A percentile compares a stretch with the other conserved stretches of the same genome.
These are phyloP conservation scores for Escallonia herrerae DNA, from an alignment of 129 eudicot species.

Conservation along the genomic window DNA sequence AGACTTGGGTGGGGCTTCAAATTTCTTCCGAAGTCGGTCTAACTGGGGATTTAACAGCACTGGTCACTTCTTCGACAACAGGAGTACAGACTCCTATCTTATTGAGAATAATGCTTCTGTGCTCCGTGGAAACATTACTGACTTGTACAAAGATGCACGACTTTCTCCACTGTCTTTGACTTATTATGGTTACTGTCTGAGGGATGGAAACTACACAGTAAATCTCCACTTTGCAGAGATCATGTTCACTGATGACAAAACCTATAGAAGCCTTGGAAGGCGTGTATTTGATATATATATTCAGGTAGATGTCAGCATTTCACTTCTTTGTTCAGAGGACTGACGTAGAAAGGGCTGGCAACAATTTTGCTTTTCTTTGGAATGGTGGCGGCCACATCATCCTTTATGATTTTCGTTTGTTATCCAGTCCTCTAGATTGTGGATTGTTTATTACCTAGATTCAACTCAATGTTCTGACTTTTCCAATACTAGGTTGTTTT, in stretches of 20 bases:
- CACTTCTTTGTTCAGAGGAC: neutral
- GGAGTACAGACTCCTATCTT: constrained; percentile 8
- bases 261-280: constrained; percentile 64
- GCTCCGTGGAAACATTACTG: constrained; percentile 15
- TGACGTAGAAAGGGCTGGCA: too few species aligned
- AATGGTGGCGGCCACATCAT: too few species aligned
- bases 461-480: neutral
- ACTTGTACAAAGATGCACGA: constrained; percentile 50
- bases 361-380: too few species aligned
- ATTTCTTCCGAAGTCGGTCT: constrained; percentile 8
- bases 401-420: too few species aligned
- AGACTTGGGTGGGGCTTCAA: constrained; percentile 14
- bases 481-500: too few species aligned
- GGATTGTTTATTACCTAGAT: neutral
- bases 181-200: constrained; percentile 65
- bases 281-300: constrained; percentile 71
- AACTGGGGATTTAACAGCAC: constrained; percentile 78
- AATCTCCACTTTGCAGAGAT: constrained; percentile 84
- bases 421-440: too few species aligned
- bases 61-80: constrained; percentile 55
- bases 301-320: constrained; percentile 40
- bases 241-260: constrained; percentile 34
- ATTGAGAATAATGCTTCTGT: constrained; percentile 5
- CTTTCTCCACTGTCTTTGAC: constrained; percentile 64
- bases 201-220: constrained; percentile 50